Percentiles rank a stretch among this genome's conserved stretches.
Conservation (phyloP, 2,329 filamentous ascomycete species). For the Cordyceps javanica region DNA sequence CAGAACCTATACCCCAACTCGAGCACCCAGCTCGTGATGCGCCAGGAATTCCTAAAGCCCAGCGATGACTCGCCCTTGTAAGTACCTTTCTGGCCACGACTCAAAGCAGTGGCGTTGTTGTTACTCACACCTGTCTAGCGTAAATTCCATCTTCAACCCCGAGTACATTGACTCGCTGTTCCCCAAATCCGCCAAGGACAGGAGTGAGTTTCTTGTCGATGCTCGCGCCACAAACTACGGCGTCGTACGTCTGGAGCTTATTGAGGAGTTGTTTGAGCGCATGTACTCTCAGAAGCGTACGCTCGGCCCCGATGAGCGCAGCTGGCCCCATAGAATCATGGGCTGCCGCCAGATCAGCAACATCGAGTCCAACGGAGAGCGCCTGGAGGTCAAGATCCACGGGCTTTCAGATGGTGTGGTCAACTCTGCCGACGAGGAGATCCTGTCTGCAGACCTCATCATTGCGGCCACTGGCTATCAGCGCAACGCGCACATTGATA, state of each 20-base stretch:
- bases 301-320: conserved; percentile 58
- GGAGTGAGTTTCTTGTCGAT: conserved; percentile 54
- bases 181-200: conserved; percentile 55
- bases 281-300: conserved; percentile 80
- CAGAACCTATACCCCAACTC: conserved; percentile 77
- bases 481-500: conserved; percentile 68
- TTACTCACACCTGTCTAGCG: conserved; percentile 45
- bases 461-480: conserved; percentile 85
- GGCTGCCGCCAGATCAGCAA: conserved; percentile 59
- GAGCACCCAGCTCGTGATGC: conserved; percentile 71
- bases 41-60: conserved; percentile 74
- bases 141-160: conserved; percentile 96
- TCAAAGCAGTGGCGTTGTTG: background rate
- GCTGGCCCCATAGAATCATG: conserved; percentile 80
- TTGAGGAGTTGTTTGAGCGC: conserved; percentile 80
- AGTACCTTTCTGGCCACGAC: conserved; percentile 30
- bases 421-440: conserved; percentile 43
- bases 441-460: conserved; percentile 70
- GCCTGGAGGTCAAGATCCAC: conserved; percentile 54
- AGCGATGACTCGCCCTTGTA: conserved; percentile 96
- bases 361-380: conserved; percentile 46
- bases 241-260: conserved; percentile 83
- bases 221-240: conserved; percentile 90
- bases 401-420: conserved; percentile 33
- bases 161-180: conserved; percentile 74